Percentiles rank a stretch among this genome's conserved stretches.
Conservation (phyloP, 192 early-diverging fungal species). For the Linnemannia schmuckeri region DNA sequence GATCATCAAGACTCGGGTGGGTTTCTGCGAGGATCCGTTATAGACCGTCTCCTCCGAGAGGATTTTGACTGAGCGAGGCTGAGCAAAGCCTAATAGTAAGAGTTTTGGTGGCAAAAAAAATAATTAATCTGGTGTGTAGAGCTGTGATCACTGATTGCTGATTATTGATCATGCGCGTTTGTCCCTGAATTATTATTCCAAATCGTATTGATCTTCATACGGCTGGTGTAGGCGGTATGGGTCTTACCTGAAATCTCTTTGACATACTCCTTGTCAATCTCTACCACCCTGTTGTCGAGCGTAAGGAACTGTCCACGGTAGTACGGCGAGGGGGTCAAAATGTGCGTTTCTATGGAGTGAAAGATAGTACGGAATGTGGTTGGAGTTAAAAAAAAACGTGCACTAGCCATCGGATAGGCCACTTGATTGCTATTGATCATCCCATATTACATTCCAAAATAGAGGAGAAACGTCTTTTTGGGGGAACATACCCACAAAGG, state of each 20-base stretch:
- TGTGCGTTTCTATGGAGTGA: slow-evolving; percentile 62
- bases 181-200: background rate
- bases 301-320: slow-evolving; percentile 65
- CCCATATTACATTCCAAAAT: background rate
- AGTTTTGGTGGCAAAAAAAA: background rate
- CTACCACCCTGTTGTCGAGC: slow-evolving; percentile 61
- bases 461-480: background rate
- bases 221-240: background rate
- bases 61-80: slow-evolving; percentile 60
- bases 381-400: background rate
- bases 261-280: slow-evolving; percentile 59
- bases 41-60: slow-evolving; percentile 65
- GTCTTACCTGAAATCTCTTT: slow-evolving; percentile 61
- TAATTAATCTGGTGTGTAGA: background rate
- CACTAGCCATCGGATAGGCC: background rate
- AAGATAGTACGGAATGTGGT: background rate
- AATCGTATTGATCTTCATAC: background rate
- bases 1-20: slow-evolving; percentile 59
- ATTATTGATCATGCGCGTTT: background rate
- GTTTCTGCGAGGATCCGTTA: slow-evolving; percentile 54
- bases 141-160: background rate
- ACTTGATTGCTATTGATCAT: background rate
- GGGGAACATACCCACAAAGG: slow-evolving; percentile 59
- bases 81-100: slow-evolving; percentile 51
- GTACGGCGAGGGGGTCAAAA: slow-evolving; percentile 67